Evolutionary conservation across 139 green algal species (phyloP), one percentile per base, ranked within the genome.

Genomic region (Chlorella sorokiniana): DNA sequence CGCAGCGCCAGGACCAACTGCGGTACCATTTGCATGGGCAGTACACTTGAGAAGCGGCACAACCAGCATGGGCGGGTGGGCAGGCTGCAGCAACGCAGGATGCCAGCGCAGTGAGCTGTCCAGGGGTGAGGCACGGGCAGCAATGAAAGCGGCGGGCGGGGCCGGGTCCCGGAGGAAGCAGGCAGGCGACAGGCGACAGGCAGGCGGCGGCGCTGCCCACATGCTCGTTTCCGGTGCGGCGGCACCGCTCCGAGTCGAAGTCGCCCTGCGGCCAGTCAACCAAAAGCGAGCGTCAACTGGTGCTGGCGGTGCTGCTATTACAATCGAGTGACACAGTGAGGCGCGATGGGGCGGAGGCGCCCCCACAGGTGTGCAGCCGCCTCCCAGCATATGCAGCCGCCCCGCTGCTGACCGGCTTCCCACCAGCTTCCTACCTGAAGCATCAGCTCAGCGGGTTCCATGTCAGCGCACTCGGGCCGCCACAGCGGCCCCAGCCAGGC

Each of bases 401-500:
- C n/a, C n/a, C n/a, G n/a, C n/a, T n/a, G n/a, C n/a, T n/a, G n/a
- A n/a, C n/a, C n/a, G n/a, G n/a, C n/a, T n/a, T n/a, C n/a, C n/a
- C n/a, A n/a, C n/a, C n/a, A n/a, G n/a, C n/a, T n/a, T n/a, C n/a
- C n/a, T 25, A 69, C 78, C 78, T 83, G 78, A 67, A 83, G 78
- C 51, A 69, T 38, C 9, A 83, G 67, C 51, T 83, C 78, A 7
- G 51, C 51, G 31, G 45, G n/a, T 5, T 33, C 29, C 78, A 83
- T 83, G 18, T 41, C 48, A 1, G 69, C 67, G 48, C 67, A 78
- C 27, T 52, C 67, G 3, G 52, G 27, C 37, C 29, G 65, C 78
- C 78, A 83, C 29, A 83, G 67, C 56, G 62, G 52, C 25, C 76
- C 76, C 44, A 82, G 76, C 76, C 76, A 82, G 14, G n/a, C 64